These are phyloP conservation scores for Leccinum rimulosum DNA, from an alignment of 768 basidiomycete species.

Conservation along the genomic window DNA sequence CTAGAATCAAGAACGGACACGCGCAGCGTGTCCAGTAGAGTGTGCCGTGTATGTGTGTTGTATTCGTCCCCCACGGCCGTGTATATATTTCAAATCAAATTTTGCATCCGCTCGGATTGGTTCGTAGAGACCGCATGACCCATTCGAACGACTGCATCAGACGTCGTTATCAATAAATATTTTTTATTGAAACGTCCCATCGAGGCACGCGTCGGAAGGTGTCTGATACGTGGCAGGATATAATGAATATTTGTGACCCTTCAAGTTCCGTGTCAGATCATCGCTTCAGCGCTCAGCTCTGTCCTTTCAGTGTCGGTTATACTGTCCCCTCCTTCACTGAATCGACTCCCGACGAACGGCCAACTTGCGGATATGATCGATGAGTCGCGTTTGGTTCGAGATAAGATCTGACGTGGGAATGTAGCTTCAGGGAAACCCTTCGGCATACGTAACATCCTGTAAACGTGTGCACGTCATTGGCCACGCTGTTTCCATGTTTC, in stretches of 20 bases:
- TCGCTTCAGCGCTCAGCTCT: not conserved
- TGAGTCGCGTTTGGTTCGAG: not conserved
- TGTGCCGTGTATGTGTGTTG: slow-evolving; percentile 9
- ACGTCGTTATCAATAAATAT: not conserved
- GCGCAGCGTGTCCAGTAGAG: not conserved
- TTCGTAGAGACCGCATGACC: slow-evolving; percentile 3
- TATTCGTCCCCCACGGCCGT: slow-evolving; percentile 6
- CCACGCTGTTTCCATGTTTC: slow-evolving; percentile 11
- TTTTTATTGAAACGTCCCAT: not conserved
- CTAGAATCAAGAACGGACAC: not conserved
- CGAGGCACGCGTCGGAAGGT: not conserved
- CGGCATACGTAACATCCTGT: not conserved
- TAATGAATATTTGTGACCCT: not conserved
- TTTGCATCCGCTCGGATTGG: slow-evolving; percentile 2
- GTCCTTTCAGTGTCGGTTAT: not conserved
- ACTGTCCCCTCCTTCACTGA: not conserved
- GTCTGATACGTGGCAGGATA: not conserved
- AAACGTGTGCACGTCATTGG: not conserved
- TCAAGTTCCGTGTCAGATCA: not conserved
- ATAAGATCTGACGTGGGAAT: not conserved
- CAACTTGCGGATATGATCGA: not conserved
- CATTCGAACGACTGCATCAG: not conserved
- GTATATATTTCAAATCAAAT: slow-evolving; percentile 2
- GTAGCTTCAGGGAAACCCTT: not conserved
- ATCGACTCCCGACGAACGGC: not conserved